phyloP scores from a whole-genome alignment of 176 grass and related monocot genomes.

The Lolium rigidum region DNA sequence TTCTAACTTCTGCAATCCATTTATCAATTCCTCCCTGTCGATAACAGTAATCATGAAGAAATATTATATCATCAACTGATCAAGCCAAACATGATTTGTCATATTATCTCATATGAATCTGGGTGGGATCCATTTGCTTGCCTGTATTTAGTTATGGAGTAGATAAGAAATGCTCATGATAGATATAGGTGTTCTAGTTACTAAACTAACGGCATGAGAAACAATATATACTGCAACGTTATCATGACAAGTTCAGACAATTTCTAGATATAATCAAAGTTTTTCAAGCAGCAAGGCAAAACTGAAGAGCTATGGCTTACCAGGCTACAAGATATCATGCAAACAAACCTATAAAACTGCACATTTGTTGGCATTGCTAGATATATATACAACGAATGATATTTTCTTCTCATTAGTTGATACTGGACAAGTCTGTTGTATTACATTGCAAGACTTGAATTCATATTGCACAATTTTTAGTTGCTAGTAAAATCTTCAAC shows the following conservation, averaged over 20 bases:
- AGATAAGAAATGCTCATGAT: constrained; percentile 7
- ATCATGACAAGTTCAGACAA: constrained; percentile 20
- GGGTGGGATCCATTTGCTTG: constrained; percentile 15
- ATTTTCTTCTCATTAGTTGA: constrained; percentile 34
- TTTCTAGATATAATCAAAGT: background rate
- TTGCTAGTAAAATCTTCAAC: constrained; percentile 25
- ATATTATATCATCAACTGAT: constrained; percentile 7
- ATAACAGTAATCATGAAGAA: constrained; percentile 48
- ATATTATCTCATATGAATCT: constrained; percentile 24
- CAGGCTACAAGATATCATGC: constrained; percentile 29
- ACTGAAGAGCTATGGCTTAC: constrained; percentile 6
- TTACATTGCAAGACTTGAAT: background rate
- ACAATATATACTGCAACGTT: constrained; percentile 23
- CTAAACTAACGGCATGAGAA: constrained; percentile 25
- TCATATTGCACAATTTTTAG: constrained; percentile 15
- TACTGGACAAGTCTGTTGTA: constrained; percentile 7
- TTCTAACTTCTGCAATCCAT: constrained; percentile 50
- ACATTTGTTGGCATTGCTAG: constrained; percentile 14
- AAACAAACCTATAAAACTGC: constrained; percentile 27
- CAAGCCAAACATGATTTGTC: constrained; percentile 20
- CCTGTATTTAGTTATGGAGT: constrained; percentile 1
- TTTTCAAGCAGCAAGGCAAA: constrained; percentile 29
- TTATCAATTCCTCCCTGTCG: constrained; percentile 54
- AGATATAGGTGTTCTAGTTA: constrained; percentile 19
- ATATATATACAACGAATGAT: constrained; percentile 14